These are phyloP conservation scores for Fusarium sp. DNA, from an alignment of 2,329 filamentous ascomycete species.

Conservation along the genomic window DNA sequence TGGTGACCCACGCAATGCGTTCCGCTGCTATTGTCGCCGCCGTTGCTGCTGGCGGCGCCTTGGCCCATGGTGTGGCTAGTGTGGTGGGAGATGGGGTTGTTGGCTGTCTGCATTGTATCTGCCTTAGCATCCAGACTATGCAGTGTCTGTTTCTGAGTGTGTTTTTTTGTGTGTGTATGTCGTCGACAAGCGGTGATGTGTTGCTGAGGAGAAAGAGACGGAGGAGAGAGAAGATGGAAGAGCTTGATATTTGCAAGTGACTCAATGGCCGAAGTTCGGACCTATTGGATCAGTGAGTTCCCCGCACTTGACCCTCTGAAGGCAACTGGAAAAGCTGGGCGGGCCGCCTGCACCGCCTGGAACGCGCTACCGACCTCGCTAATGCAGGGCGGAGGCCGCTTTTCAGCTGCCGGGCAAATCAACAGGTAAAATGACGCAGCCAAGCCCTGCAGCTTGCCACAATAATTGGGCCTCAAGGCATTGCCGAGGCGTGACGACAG, in stretches of 20 bases:
- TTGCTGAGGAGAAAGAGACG: neutral
- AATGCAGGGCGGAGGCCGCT: neutral
- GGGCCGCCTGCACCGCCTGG: neutral
- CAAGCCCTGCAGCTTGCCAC: neutral
- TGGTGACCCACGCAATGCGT: conserved; percentile 34
- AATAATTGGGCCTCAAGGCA: neutral
- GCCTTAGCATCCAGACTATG: conserved; percentile 25
- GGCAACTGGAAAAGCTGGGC: neutral
- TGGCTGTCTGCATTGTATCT: conserved; percentile 37
- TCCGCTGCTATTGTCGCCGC: conserved; percentile 36
- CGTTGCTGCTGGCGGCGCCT: conserved; percentile 42
- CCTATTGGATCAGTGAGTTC: neutral
- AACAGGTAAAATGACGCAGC: conserved; percentile 1
- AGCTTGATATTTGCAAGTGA: neutral
- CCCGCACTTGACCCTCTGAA: neutral
- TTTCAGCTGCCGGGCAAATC: neutral
- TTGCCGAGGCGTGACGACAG: neutral
- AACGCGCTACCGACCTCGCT: neutral
- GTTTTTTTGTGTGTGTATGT: neutral
- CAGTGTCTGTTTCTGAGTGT: neutral
- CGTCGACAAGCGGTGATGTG: neutral
- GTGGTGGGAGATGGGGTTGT: conserved; percentile 43
- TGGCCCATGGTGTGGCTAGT: conserved; percentile 46
- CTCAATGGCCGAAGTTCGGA: neutral
- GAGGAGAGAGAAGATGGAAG: neutral